Base-by-base conservation (phyloP, 164 flowering plant species). In the Tinospora cordifolia region DNA sequence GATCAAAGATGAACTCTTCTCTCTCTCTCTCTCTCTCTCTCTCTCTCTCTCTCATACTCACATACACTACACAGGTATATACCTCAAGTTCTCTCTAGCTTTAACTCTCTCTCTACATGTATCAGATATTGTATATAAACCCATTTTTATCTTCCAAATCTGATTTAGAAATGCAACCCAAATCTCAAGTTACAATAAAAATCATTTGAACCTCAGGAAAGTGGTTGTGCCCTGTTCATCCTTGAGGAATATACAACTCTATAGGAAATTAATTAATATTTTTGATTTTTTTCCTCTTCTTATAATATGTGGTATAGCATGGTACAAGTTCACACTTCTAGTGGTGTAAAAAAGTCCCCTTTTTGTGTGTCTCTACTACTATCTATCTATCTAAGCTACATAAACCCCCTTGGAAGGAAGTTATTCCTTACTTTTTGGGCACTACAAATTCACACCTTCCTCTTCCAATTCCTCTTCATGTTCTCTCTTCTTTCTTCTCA, bases 371-470 rank as follows among this genome's bases (percentile, higher is more conserved):
- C 60, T 17, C 17, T 44, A 4, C 60, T 54, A 19, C 60, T 54
- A 19, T 54, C 60, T 54, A 54, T 25, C n/a, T 54, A n/a, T n/a
- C n/a, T n/a, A n/a, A n/a, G n/a, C 58, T 58, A 39, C 15, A 41
- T 36, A 41, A 44, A 2, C 25, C 22, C 40, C 40, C 22, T 17
- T 67, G 4, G 3, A 30, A 30, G 36, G 36, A 30, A 36, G 39
- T 54, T n/a, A n/a, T n/a, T n/a, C 47, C 36, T 30, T 30, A 63
- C 73, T 64, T 71, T 71, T 66, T 72, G 58, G 44, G 30, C 41
- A 67, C 71, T 73, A 73, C 62, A 73, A 67, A 73, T 73, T 41
- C 47, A 66, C 75, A 26, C 44, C 58, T 19, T 12, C 60, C 65
- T 62, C 71, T 24, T 26, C 15, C 69, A 40, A 46, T 54, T 54